phyloP scores from a whole-genome alignment of 805 yeast genomes.

The Yarrowia yakushimensis region DNA sequence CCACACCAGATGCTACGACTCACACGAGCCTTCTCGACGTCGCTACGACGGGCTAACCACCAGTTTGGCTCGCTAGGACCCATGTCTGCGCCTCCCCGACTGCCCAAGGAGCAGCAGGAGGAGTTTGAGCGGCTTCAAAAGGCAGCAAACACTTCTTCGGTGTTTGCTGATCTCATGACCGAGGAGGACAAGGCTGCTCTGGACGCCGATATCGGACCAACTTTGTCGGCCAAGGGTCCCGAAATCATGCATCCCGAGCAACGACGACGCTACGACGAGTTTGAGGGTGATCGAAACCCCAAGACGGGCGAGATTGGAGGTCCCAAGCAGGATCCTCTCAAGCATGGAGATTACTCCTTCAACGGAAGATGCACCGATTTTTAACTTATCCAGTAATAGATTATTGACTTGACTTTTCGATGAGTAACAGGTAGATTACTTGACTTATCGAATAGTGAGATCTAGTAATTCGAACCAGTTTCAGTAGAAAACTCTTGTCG shows the following conservation, averaged over 20 bases:
- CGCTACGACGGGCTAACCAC: neutral
- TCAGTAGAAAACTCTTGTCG: too few relatives aligned
- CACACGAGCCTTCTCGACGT: neutral
- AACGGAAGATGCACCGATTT: conserved; percentile 97
- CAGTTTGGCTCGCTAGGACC: conserved; percentile 25
- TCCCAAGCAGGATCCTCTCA: conserved; percentile 93
- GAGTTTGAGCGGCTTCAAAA: conserved; percentile 86
- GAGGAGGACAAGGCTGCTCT: conserved; percentile 38
- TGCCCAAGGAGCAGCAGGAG: conserved; percentile 78
- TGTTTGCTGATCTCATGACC: conserved; percentile 34
- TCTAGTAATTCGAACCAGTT: too few relatives aligned
- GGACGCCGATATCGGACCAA: conserved; percentile 34
- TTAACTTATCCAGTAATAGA: too few relatives aligned
- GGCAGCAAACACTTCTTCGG: conserved; percentile 73
- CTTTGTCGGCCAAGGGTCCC: conserved; percentile 33
- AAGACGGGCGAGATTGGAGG: conserved; percentile 94
- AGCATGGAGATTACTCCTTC: conserved; percentile 89
- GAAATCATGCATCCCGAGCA: conserved; percentile 50
- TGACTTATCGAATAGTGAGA: too few relatives aligned
- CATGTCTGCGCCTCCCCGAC: conserved; percentile 60
- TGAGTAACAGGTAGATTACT: too few relatives aligned
- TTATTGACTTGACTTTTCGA: too few relatives aligned
- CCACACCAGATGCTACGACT: conserved; percentile 12
- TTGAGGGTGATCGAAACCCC: conserved; percentile 92
- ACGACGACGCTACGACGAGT: conserved; percentile 82